Evolutionary conservation across 352 stramenopile genomes (phyloP).

Genomic region (Aphanomyces cochlioides): DNA sequence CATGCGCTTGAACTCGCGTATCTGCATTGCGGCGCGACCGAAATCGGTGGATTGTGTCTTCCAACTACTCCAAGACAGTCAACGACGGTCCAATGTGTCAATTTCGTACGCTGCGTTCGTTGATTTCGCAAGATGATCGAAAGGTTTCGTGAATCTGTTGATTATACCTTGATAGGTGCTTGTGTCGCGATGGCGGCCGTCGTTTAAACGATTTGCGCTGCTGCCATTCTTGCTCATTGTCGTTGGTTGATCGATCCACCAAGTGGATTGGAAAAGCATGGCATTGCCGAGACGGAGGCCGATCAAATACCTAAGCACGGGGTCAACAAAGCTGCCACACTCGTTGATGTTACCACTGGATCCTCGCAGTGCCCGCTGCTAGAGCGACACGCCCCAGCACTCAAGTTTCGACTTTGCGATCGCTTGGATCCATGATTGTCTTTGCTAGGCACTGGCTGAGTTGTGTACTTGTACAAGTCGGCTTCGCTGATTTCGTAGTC

Average conservation of each 20-base stretch:
- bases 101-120: conserved; percentile 28
- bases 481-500: conserved; percentile 26
- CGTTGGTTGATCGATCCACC: conserved; percentile 42
- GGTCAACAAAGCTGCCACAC: background rate
- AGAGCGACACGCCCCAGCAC: conserved; percentile 4
- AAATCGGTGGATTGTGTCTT: conserved; percentile 31
- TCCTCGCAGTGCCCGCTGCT: no score
- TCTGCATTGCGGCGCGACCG: conserved; percentile 20
- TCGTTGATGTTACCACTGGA: background rate
- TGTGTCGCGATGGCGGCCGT: conserved; percentile 70
- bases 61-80: conserved; percentile 4
- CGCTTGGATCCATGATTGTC: background rate
- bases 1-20: conserved; percentile 37
- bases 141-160: conserved; percentile 15
- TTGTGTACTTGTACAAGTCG: conserved; percentile 24
- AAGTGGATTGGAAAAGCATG: conserved; percentile 78
- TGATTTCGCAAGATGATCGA: conserved; percentile 26
- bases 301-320: conserved; percentile 33
- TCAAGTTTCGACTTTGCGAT: conserved; percentile 4
- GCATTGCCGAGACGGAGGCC: conserved; percentile 62
- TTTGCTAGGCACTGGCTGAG: background rate
- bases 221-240: conserved; percentile 17
- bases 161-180: conserved; percentile 32
- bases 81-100: background rate
- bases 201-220: conserved; percentile 30